phyloP scores from a whole-genome alignment of 495 filamentous ascomycete species.

The Glarea lozoyensis region DNA sequence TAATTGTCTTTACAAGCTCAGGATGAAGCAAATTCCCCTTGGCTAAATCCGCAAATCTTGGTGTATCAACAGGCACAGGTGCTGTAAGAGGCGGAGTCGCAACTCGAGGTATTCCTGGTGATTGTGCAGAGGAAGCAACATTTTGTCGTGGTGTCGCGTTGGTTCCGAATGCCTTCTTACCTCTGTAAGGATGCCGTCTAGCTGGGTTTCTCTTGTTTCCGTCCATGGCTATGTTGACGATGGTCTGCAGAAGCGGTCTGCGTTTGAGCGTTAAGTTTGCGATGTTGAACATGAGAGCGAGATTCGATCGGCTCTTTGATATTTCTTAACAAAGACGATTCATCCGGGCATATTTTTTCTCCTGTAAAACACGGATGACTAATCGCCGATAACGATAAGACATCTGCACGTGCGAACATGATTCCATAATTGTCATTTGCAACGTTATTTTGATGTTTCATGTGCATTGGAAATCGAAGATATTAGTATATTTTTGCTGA shows the following conservation, averaged over 20 bases:
- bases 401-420: too few species aligned
- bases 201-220: constrained; percentile 10
- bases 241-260: constrained; percentile 5
- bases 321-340: too few species aligned
- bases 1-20: constrained; percentile 27
- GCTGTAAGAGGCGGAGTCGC: constrained; percentile 18
- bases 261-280: constrained; percentile 6
- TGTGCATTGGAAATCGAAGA: too few species aligned
- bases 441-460: too few species aligned
- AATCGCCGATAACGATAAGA: not conserved
- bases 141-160: constrained; percentile 6
- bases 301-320: too few species aligned
- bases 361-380: not conserved
- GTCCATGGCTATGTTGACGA: constrained; percentile 14
- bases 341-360: not conserved
- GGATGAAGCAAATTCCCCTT: constrained; percentile 28
- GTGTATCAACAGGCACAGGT: constrained; percentile 23
- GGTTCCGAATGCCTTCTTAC: constrained; percentile 12
- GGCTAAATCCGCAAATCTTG: constrained; percentile 26
- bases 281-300: constrained; percentile 16
- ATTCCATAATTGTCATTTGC: too few species aligned
- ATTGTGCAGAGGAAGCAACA: not conserved
- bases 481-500: too few species aligned
- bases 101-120: constrained; percentile 10
- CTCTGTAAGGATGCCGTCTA: constrained; percentile 10